Percentiles rank a stretch among this genome's conserved stretches.
Conservation (phyloP, 345 rosid genomes). For the Rhizophora mangle region DNA sequence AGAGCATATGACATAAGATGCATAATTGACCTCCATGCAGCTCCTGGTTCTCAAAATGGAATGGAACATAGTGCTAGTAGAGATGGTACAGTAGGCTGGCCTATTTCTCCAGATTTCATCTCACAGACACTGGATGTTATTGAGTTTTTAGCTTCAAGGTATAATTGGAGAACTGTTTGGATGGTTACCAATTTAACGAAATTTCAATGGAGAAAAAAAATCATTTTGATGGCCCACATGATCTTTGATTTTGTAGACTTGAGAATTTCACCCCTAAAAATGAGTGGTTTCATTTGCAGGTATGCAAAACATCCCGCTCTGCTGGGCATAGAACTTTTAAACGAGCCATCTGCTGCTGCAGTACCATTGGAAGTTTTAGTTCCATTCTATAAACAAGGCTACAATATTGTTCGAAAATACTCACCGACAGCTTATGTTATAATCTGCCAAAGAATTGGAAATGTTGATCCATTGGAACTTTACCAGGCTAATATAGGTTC, state of each 20-base stretch:
- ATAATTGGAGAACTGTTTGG: not conserved
- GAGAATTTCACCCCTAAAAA: not conserved
- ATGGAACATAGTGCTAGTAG: slow-evolving; percentile 76
- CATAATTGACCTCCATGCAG: slow-evolving; percentile 81
- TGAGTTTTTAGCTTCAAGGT: slow-evolving; percentile 72
- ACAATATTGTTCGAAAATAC: slow-evolving; percentile 50
- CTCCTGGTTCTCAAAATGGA: slow-evolving; percentile 82
- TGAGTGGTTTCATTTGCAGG: slow-evolving; percentile 29
- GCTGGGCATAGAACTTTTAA: slow-evolving; percentile 68
- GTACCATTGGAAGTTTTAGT: slow-evolving; percentile 58
- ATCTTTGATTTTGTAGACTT: no score
- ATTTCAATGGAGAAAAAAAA: no score
- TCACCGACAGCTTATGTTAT: slow-evolving; percentile 57
- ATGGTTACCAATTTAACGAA: not conserved
- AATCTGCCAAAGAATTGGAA: slow-evolving; percentile 73
- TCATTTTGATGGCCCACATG: no score
- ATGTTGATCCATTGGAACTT: slow-evolving; percentile 65
- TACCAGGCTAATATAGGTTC: slow-evolving; percentile 57
- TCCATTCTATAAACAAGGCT: slow-evolving; percentile 61
- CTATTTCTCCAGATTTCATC: slow-evolving; percentile 45
- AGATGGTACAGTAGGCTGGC: slow-evolving; percentile 63
- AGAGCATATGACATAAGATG: slow-evolving; percentile 63
- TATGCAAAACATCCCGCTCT: slow-evolving; percentile 57
- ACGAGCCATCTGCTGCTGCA: slow-evolving; percentile 60
- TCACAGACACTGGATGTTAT: slow-evolving; percentile 58